Base-by-base conservation (phyloP, 1,139 yeast genomes). In the Candida smagusa region DNA sequence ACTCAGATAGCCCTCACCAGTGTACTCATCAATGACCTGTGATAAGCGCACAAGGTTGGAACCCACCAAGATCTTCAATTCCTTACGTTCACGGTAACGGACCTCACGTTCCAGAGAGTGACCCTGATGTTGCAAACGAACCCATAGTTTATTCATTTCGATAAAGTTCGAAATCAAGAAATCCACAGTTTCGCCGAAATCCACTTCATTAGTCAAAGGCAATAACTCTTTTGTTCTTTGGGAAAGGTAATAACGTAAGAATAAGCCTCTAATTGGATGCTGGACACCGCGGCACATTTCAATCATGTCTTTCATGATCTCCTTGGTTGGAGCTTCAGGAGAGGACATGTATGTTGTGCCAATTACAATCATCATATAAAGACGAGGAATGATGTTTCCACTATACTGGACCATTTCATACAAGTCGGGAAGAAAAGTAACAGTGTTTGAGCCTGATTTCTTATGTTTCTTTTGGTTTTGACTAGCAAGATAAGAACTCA, bases 231-330 rank as follows among this genome's bases (percentile, higher is more conserved):
- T 84, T 12, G 89, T 84, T 45, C 90, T 72, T 58, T 92, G 97
- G 4, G 92, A 81, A 33, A 92, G 67, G 58, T 88, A 92, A 64
- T 92, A 90, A 38, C 98, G 71, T 52, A 94, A 66, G 58, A 92
- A 92, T 44, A 92, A 66, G 1, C 98, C 98, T 44, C 92, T 68
- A 26, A 88, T 79, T 0, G 98, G 98, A 56, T 88, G 94, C 61
- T 92, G 98, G 2, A 90, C 96, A n/a, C 97, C 98, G 31, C 95
- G 77, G 47, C 96, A 84, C 98, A 92, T 92, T 59, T 94, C 98
- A 58, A 92, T 83, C 95, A 94, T 84, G 57, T 92, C 98, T 57
- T 85, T 87, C 81, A 92, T 78, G 40, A 94, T 84, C 49, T 90
- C 97, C 56, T 79, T 79, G 22, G 79, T 74, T 0, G 97, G 96